Base-by-base conservation (phyloP, 2,329 filamentous ascomycete genomes). In the Aspergillus ochraceoroseus region DNA sequence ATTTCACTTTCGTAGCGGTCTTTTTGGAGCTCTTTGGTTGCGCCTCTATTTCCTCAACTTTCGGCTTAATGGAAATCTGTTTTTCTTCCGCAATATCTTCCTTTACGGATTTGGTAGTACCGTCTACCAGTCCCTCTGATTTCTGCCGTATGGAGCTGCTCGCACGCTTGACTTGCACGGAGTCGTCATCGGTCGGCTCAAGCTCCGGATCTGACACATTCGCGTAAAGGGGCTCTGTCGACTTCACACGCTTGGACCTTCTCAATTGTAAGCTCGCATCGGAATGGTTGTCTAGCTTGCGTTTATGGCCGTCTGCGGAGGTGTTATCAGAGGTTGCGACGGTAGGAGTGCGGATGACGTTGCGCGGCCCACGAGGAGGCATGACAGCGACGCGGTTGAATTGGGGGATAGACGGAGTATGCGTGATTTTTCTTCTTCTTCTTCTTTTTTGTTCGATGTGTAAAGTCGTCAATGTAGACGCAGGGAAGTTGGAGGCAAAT, bases 21-120 rank as follows among this genome's bases (percentile, higher is more conserved):
- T 55, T 57, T 15, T 19, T 68, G 9, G 79, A 81, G 1, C 90
- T 64, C 67, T 29, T 23, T 7, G 41, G n/a, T 14, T 44, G 34
- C 8, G 26, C 33, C n/a, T 54, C 51, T n/a, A 38, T 30, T 26
- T 53, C 49, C 13, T 51, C 50, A 12, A 46, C 44, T 28, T 55
- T 60, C 12, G 23, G 37, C 26, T 19, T 40, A 29, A 26, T 51
- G 33, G 12, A 36, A 7, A 4, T 40, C 26, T 17, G 15, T 32
- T 18, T 52, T 22, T 40, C 28, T 15, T 34, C 43, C 25, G 56
- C 51, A 6, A 46, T 28, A 23, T 56, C 47, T 25, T 47, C 28
- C 38, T 53, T 54, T 9, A 48, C 34, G 14, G 19, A 12, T 11
- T 20, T 5, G 8, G 38, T 7, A 7, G 27, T 9, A 19, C 30